These are phyloP conservation scores for Amphibolis antarctica DNA, from an alignment of 106 monocot species.

Conservation along the genomic window DNA sequence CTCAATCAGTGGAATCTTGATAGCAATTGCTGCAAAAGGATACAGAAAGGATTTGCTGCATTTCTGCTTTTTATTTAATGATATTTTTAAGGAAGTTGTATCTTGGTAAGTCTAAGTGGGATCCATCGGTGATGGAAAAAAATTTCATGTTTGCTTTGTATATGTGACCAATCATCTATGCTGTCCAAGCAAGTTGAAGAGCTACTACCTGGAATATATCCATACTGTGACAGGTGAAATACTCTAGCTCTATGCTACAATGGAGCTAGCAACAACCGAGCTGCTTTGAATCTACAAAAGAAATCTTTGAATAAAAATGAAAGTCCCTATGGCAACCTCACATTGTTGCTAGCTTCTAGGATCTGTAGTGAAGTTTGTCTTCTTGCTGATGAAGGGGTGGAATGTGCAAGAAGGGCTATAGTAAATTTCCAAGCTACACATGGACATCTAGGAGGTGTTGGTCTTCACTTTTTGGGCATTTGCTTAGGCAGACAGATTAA, in stretches of 20 bases:
- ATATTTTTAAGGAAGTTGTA: constrained; percentile 68
- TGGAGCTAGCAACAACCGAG: constrained; percentile 34
- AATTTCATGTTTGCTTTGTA: constrained; percentile 75
- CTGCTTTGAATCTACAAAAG: constrained; percentile 67
- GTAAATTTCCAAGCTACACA: constrained; percentile 28
- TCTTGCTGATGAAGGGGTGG: constrained; percentile 63
- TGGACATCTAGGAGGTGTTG: constrained; percentile 49
- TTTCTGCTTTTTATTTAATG: constrained; percentile 67
- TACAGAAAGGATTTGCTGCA: constrained; percentile 75
- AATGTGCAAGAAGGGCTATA: constrained; percentile 60
- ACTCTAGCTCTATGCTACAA: constrained; percentile 68
- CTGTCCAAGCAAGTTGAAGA: constrained; percentile 73
- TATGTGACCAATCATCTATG: constrained; percentile 55
- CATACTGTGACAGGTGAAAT: constrained; percentile 70
- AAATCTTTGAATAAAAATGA: constrained; percentile 61
- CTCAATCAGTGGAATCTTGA: constrained; percentile 78
- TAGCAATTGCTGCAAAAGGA: constrained; percentile 59
- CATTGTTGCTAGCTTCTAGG: constrained; percentile 67
- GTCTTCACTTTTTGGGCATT: constrained; percentile 52
- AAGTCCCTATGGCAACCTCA: constrained; percentile 46
- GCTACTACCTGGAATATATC: constrained; percentile 64
- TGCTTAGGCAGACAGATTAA: constrained; percentile 66
- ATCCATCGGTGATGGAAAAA: constrained; percentile 83
- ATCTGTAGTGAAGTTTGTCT: constrained; percentile 54
- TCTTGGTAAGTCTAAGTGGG: constrained; percentile 73